These are phyloP conservation scores for Kondoa subrosea DNA, from an alignment of 768 basidiomycete species.

Conservation along the genomic window DNA sequence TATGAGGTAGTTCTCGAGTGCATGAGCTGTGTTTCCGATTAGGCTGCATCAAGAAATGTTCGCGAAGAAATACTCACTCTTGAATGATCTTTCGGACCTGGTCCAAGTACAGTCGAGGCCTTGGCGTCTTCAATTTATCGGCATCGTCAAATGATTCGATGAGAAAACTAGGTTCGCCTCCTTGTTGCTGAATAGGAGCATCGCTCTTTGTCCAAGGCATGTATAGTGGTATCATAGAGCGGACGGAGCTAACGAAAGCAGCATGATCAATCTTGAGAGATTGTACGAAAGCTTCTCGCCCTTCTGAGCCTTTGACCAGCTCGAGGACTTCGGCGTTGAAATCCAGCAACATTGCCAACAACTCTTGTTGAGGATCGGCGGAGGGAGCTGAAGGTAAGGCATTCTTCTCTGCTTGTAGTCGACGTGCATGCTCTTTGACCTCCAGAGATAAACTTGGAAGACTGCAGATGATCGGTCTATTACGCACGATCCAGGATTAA, in stretches of 20 bases:
- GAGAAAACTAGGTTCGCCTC: too few species aligned
- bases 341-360: neutral
- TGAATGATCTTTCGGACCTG: too few species aligned
- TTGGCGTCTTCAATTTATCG: too few species aligned
- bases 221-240: neutral
- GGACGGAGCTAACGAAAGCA: neutral
- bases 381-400: neutral
- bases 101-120: too few species aligned
- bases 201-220: neutral
- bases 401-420: neutral
- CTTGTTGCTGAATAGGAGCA: too few species aligned
- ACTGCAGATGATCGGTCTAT: neutral
- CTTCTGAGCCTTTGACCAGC: neutral
- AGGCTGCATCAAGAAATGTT: too few species aligned
- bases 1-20: neutral
- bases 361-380: neutral
- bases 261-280: neutral
- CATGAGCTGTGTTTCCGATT: too few species aligned
- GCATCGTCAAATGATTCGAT: too few species aligned
- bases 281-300: neutral
- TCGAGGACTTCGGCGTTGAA: neutral
- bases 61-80: too few species aligned
- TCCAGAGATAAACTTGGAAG: neutral
- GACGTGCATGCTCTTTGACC: neutral
- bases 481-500: neutral